Base-by-base conservation (phyloP, 78 protist species). In the Speleostelium caveatum region DNA sequence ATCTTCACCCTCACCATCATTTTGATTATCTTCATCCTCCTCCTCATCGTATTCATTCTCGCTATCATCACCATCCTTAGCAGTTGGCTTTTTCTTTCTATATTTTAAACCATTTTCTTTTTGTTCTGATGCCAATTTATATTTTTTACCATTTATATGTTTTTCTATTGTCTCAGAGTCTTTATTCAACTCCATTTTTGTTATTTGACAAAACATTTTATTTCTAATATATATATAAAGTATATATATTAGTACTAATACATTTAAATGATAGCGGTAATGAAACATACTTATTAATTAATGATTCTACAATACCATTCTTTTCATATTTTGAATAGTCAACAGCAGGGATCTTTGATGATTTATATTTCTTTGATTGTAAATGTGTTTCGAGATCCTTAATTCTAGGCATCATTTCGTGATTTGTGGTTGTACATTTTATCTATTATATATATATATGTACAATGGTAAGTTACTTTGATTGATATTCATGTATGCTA, bases 361-460 rank as follows among this genome's bases (percentile, higher is more conserved):
- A 41, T 71, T 69, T 83, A 69, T 69, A 83, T 65, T 39, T 83
- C 62, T 83, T 83, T 83, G 91, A 83, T 30, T 26, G 33, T 36
- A 83, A 83, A 17, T 83, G 91, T 35, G 3, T 36, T 41, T 83
- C 41, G 41, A 83, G 41, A 6, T 41, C 33, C 32, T 83, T 79
- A 6, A 83, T 28, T 33, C 35, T 83, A 28, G 49, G 21, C 4
- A 42, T n/a, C 66, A 83, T 83, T 74, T 83, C 91, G 42, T 83
- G 91, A 0, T 83, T 83, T 5, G 91, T 83, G 16, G 26, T 17
- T 32, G 42, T 74, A 33, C 91, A 83, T 69, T 60, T 83, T 21
- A 69, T 69, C 59, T 45, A 28, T 63, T 14, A 12, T 12, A 17
- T 14, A 24, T 3, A 36, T 24, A 12, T 24, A 12, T 24, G 10